Conservation (phyloP, 2,329 filamentous ascomycete species). For the Fusarium sp. region DNA sequence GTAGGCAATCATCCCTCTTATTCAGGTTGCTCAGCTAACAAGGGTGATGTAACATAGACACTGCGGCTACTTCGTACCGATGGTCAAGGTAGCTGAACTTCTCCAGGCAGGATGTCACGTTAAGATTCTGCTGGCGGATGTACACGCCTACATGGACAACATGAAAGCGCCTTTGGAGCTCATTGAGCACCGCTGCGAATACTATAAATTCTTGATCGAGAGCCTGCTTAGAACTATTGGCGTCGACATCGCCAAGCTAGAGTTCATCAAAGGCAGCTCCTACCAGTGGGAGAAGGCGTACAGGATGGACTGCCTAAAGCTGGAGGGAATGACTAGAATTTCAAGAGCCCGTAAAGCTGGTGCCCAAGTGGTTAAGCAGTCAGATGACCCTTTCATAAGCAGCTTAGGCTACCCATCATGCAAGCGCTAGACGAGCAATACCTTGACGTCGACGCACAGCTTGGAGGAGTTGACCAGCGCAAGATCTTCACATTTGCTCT, state of each 20-base stretch:
- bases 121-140: conserved; percentile 4
- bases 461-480: not conserved
- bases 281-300: not conserved
- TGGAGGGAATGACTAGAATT: accelerated
- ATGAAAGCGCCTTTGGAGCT: accelerated
- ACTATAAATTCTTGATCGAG: not conserved
- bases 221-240: not conserved
- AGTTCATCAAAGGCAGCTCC: conserved; percentile 2
- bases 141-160: not conserved
- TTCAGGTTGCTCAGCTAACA: not conserved
- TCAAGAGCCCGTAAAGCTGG: not conserved
- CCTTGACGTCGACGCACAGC: not conserved
- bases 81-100: conserved; percentile 4
- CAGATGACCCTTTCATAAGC: accelerated
- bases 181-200: not conserved
- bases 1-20: not conserved
- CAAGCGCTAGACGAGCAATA: conserved; percentile 6
- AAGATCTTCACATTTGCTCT: conserved; percentile 1
- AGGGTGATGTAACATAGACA: not conserved
- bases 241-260: not conserved
- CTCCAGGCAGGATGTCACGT: not conserved
- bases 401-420: not conserved
- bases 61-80: conserved; percentile 9
- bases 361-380: not conserved
- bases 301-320: not conserved